phyloP scores from a whole-genome alignment of 1,139 yeast genomes.

The Hansenula lynferdii region DNA sequence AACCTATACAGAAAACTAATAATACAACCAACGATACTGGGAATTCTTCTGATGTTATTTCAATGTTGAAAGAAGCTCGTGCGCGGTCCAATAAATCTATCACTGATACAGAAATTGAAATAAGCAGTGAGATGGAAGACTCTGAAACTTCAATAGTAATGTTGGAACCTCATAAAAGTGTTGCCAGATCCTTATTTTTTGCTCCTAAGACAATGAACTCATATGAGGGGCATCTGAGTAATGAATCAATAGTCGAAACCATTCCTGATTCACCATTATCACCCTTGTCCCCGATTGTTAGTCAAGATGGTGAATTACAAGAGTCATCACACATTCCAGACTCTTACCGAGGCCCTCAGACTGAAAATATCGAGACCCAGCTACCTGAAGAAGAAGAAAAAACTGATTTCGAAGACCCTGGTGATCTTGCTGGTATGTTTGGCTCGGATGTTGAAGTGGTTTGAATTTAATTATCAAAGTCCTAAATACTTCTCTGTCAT shows the following conservation, averaged over 20 bases:
- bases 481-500: slow-evolving; percentile 34
- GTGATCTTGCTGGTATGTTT: slow-evolving; percentile 12
- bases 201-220: too few relatives aligned
- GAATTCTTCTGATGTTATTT: neutral
- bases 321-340: too few relatives aligned
- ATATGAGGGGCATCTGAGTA: too few relatives aligned
- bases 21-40: neutral
- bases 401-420: too few relatives aligned
- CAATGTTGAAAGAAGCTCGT: neutral
- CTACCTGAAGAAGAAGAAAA: too few relatives aligned
- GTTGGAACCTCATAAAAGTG: slow-evolving; percentile 1
- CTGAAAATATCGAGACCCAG: too few relatives aligned
- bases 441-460: slow-evolving; percentile 22
- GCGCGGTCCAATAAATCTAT: neutral
- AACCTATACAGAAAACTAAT: neutral
- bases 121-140: neutral
- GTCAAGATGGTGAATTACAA: too few relatives aligned
- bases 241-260: too few relatives aligned
- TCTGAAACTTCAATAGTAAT: neutral
- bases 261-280: too few relatives aligned
- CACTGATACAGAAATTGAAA: neutral
- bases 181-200: too few relatives aligned
- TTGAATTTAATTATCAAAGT: slow-evolving; percentile 3
- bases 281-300: too few relatives aligned
- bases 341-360: too few relatives aligned